A percentile compares a stretch with the other conserved stretches of the same genome.
These are phyloP conservation scores for Corylus heterophylla DNA, from an alignment of 306 rosid genomes.

Conservation along the genomic window DNA sequence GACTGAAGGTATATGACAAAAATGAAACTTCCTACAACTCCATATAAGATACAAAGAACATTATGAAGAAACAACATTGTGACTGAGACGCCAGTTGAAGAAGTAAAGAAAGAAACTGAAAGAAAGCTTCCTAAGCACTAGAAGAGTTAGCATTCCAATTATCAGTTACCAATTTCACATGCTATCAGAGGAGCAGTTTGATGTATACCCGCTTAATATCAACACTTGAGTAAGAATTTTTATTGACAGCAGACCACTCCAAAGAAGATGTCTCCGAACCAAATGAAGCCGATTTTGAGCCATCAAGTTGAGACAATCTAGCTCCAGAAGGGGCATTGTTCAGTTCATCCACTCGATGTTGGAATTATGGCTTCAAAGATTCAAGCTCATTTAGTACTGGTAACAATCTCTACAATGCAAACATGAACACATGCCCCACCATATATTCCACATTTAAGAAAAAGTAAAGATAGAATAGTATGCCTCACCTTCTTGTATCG, in stretches of 20 bases:
- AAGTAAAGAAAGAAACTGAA: conserved; percentile 4
- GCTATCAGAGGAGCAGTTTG: background rate
- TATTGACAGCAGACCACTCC: conserved; percentile 49
- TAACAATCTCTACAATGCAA: conserved; percentile 50
- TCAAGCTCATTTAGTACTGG: conserved; percentile 77
- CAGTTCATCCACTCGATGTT: conserved; percentile 45
- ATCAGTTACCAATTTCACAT: conserved; percentile 12
- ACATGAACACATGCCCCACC: conserved; percentile 15
- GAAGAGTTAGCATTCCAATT: background rate
- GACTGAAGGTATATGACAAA: background rate
- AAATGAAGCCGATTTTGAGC: conserved; percentile 38
- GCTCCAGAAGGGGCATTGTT: conserved; percentile 40
- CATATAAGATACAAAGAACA: conserved; percentile 1
- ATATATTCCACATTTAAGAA: background rate
- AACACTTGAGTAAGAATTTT: conserved; percentile 33
- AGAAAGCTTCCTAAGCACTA: background rate
- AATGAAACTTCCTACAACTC: conserved; percentile 18
- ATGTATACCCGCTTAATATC: conserved; percentile 58
- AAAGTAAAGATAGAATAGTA: conserved; percentile 12
- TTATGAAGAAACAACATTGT: background rate
- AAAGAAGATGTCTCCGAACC: conserved; percentile 42
- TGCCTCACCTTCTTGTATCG: conserved; percentile 58
- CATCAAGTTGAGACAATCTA: conserved; percentile 42
- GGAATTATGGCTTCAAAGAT: conserved; percentile 68
- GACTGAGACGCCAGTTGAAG: background rate